Conservation (phyloP, 106 monocot species). For the Dendrobium officinale region DNA sequence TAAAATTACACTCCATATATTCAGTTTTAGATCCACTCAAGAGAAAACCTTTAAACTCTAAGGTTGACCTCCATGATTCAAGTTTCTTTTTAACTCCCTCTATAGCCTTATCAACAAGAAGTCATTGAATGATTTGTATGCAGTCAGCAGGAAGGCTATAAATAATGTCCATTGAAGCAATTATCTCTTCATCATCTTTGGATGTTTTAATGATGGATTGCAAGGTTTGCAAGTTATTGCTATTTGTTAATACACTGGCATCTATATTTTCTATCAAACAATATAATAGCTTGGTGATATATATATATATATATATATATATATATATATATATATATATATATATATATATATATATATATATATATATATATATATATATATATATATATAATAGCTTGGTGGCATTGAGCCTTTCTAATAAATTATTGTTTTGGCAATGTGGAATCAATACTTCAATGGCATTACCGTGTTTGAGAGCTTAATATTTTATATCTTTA, state of each 20-base stretch:
- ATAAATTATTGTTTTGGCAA: constrained; percentile 11
- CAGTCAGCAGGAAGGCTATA: constrained; percentile 13
- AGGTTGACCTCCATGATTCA: too few relatives aligned
- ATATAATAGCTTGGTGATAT: constrained; percentile 12
- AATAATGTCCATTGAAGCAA: constrained; percentile 24
- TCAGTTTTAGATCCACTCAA: too few relatives aligned
- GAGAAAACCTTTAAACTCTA: too few relatives aligned
- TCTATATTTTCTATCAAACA: constrained; percentile 20
- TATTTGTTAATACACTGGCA: constrained; percentile 5
- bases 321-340: too few relatives aligned
- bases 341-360: too few relatives aligned
- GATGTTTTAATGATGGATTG: constrained; percentile 16
- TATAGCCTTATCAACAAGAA: background rate
- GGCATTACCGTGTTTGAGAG: constrained; percentile 24
- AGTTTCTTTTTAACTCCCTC: too few relatives aligned
- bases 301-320: too few relatives aligned
- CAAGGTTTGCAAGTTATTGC: constrained; percentile 14
- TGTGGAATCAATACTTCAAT: constrained; percentile 23
- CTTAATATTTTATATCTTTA: constrained; percentile 14
- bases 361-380: too few relatives aligned
- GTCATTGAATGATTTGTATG: background rate
- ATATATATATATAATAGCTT: too few relatives aligned
- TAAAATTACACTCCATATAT: too few relatives aligned
- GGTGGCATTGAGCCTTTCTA: constrained; percentile 16
- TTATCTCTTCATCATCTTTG: constrained; percentile 22